Evolutionary conservation across 805 yeast genomes (phyloP), one percentile per base, ranked within the genome.

Genomic region (Ogataea minuta): DNA sequence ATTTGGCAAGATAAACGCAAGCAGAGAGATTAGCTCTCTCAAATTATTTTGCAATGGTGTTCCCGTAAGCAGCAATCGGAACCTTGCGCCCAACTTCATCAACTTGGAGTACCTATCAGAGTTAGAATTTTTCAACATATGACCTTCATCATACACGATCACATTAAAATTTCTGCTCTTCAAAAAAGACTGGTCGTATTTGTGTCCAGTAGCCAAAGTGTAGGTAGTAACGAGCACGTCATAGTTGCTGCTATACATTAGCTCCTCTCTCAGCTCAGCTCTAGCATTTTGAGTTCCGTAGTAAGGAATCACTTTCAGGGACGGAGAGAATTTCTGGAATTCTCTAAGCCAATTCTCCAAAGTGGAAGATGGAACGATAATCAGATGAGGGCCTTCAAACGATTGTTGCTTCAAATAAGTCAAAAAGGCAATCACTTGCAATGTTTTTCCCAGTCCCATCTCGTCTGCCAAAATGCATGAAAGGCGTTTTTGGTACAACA

Each of bases 391-490:
- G 0, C 95, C 95, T 2, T 60, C 58, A 33, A 69, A 67, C 6
- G 65, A 60, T 20, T 62, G 63, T 50, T 85, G 82, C 56, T 87
- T 87, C 54, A 93, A 71, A 56, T 84, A 81, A 1, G 98, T 89
- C 57, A 93, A 66, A 57, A 93, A 93, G 6, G 97, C 75, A 63
- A 93, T 91, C 23, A 93, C 96, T 64, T 93, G 98, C 59, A 95
- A 84, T 0, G 99, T 93, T 59, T 93, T 93, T 44, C 99, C 99
- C 34, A 93, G 70, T 4, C 95, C 99, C 99, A 93, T 93, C 60
- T 93, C 99, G 66, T 93, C 99, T 0, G 99, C 99, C 34, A 93
- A 68, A 41, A 93, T 93, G 65, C 99, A 90, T 6, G 96, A 88
- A 41, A 93, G 70, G 12, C 79, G 73, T 56, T 84, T 79, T 43